Percentiles rank a stretch among this genome's conserved stretches.
Conservation (phyloP, 1,284 basidiomycete species). For the Irpex rosettiformis region DNA sequence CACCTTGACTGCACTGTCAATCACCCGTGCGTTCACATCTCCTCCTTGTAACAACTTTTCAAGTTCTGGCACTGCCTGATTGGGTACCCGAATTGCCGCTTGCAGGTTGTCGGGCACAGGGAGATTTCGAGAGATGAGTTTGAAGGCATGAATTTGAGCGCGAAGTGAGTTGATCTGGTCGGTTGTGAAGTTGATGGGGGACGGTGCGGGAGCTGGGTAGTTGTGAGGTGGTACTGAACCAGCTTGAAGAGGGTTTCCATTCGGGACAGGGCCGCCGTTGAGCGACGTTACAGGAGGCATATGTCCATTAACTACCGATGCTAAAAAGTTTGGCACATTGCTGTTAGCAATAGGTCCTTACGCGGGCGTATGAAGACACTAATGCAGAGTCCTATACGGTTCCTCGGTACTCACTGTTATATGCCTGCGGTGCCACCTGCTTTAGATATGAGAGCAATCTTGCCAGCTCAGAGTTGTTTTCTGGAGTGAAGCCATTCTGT, state of each 20-base stretch:
- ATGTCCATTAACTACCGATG: constrained; percentile 9
- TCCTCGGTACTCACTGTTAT: constrained; percentile 21
- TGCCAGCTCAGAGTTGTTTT: constrained; percentile 33
- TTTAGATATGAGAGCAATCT: constrained; percentile 29
- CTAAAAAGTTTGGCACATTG: constrained; percentile 11
- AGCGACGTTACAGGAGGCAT: constrained; percentile 10
- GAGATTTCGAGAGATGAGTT: constrained; percentile 75
- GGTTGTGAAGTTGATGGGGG: constrained; percentile 76
- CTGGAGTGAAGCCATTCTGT: constrained; percentile 30
- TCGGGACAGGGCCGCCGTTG: constrained; percentile 26
- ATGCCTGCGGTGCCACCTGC: constrained; percentile 22
- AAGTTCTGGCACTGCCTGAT: constrained; percentile 55
- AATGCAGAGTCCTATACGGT: neutral
- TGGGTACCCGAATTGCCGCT: constrained; percentile 69
- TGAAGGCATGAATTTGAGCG: constrained; percentile 89
- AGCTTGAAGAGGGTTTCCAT: constrained; percentile 27
- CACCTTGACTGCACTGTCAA: constrained; percentile 78
- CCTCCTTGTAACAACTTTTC: constrained; percentile 59
- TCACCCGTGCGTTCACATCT: constrained; percentile 60
- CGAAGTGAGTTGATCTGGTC: constrained; percentile 86
- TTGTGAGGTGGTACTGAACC: constrained; percentile 28
- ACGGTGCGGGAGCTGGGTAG: constrained; percentile 38
- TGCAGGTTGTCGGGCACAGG: constrained; percentile 82
- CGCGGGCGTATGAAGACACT: neutral
- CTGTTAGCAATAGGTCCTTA: constrained; percentile 10